Evolutionary conservation across 495 filamentous ascomycete genomes (phyloP), one percentile per base, ranked within the genome.

Genomic region (Penicillium robsamsonii): DNA sequence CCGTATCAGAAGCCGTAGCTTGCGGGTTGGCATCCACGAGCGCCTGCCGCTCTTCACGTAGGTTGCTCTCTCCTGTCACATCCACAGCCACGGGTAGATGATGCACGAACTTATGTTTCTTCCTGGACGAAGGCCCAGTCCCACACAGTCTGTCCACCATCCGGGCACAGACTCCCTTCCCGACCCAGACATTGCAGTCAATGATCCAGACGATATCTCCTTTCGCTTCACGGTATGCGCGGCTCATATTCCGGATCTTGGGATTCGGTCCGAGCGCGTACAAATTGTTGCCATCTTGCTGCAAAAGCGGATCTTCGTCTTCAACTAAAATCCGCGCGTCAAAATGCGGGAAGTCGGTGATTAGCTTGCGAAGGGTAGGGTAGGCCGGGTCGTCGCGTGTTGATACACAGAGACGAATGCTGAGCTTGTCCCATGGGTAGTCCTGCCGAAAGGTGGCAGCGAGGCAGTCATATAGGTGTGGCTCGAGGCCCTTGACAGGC

Each of bases 101-200:
- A 67, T 99, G 95, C 9, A 97, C 92, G 58, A 97, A 94, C 65
- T 97, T 99, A 78, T 89, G 91, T 54, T 85, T 87, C 60, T 71
- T 80, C 7, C 72, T 68, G 13, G 75, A 71, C 22, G 67, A 57
- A 1, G 77, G 57, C 5, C 57, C 73, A 46, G 81, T 84, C 2
- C 95, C 95, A 61, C 81, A 89, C 18, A 99, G 79, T 64, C 84
- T 82, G 67, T 93, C 90, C 4, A 96, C 89, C 87, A 96, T 94
- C 33, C 92, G 81, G 4, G 85, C 90, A 37, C 85, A 84, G 1
- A 91, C 91, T 12, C 88, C 85, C 24, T 80, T 84, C 10, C 84
- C 84, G 29, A 97, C 80, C 95, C 95, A 99, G 41, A 97, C 84
- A 67, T 99, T 99, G 74, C 92, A 96, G 69, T 99, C 95, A 24